Evolutionary conservation across 768 basidiomycete genomes (phyloP), one percentile per base, ranked within the genome.

Genomic region (Hericium alpestre): DNA sequence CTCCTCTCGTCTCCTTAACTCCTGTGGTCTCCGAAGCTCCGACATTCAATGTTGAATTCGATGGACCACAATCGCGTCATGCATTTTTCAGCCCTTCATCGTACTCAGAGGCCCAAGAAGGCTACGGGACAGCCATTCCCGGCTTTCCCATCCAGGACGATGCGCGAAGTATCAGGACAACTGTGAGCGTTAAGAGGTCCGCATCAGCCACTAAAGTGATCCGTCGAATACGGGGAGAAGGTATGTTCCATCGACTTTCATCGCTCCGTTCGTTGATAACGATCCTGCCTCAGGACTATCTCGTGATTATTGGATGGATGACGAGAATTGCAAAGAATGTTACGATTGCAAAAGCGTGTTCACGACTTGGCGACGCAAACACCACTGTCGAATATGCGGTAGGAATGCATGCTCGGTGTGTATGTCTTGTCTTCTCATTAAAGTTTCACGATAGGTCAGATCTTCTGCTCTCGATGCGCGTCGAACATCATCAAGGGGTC

Each of bases 281-380:
- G 51, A 15, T 53, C 52, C 51, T 62, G 38, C 63, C 56, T 4
- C 53, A 91, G 90, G 90, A n/a, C 67, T 95, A 18, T 91, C 90
- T 22, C 83, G 86, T 61, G 91, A 96, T 65, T 97, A 97, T 67
- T 99, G 96, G 96, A 97, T 98, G 93, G 90, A 93, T 59, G 94
- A 97, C 66, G 92, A 92, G 65, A 87, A 89, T 56, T 91, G 90
- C 65, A 96, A 88, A 67, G 93, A 96, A 65, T 95, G 93, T 66
- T 95, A 92, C 67, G 93, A 94, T 69, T 96, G 93, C 74, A 91
- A 92, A 70, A 90, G 89, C 61, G 77, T 89, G 51, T 99, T 99
- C 72, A 91, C 92, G 0, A 81, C 93, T 2, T 97, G 92, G 91
- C 74, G 94, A 54, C 75, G 96, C 61, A 96, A 94, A 69, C 96